These are phyloP conservation scores for Mycena vulgaris DNA, from an alignment of 768 basidiomycete genomes.

Conservation along the genomic window DNA sequence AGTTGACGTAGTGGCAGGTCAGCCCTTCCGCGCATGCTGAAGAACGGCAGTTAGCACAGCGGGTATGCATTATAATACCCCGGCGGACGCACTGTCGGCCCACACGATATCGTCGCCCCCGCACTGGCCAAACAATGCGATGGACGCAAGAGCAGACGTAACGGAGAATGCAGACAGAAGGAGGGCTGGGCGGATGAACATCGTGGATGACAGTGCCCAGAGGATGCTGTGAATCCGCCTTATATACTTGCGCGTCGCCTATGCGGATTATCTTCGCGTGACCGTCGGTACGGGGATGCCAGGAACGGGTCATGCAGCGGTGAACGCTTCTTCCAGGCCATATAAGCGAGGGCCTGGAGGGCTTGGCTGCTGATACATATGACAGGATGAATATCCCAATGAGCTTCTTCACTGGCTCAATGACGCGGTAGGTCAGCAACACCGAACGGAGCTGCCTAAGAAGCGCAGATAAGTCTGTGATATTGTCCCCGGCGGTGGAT, in stretches of 20 bases:
- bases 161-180: conserved; percentile 7
- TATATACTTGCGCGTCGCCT: conserved; percentile 64
- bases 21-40: conserved; percentile 47
- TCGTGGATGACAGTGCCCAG: neutral
- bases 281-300: conserved; percentile 67
- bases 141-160: neutral
- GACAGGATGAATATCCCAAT: neutral
- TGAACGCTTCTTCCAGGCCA: conserved; percentile 82
- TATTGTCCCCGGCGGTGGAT: neutral
- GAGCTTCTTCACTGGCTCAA: neutral
- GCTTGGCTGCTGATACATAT: conserved; percentile 3
- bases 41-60: neutral
- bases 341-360: neutral
- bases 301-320: conserved; percentile 65
- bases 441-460: neutral
- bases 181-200: conserved; percentile 10
- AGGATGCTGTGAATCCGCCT: neutral
- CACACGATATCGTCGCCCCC: conserved; percentile 28
- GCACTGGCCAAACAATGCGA: conserved; percentile 27
- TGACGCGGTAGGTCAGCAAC: neutral
- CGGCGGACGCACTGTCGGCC: conserved; percentile 22
- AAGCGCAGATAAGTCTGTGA: neutral
- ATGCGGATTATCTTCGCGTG: conserved; percentile 83
- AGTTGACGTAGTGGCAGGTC: conserved; percentile 65
- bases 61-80: too few relatives aligned